Evolutionary conservation across 805 yeast genomes (phyloP), one percentile per base, ranked within the genome.

Genomic region (Kluyveromyces siamensis): DNA sequence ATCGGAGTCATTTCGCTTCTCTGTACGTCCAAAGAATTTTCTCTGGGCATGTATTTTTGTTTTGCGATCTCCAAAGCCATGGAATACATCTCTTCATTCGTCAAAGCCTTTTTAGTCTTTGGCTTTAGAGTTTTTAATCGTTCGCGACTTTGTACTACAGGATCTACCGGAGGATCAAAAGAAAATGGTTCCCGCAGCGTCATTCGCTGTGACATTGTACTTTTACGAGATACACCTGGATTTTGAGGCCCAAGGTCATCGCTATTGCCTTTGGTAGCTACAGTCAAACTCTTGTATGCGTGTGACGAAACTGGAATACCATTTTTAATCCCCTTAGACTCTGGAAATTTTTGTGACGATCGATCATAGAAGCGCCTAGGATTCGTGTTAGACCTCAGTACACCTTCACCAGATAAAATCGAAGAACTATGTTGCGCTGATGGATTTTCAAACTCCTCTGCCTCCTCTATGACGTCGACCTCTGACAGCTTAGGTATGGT

Each of bases 41-140:
- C 30, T 49, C 30, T 39, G 17, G 42, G 41, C 14, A 40, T 48
- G 30, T 54, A 56, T 51, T 70, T 77, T 50, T 70, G 71, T 62
- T 74, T 68, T 0, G 88, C 86, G 21, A 77, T 75, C 52, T 75
- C 74, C 56, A 76, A 67, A 0, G 87, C 87, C 51, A 69, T 66
- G 8, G 71, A 73, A 56, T 81, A 81, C 72, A 81, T 69, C 52
- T 80, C 81, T 25, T 73, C 78, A 21, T 62, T 61, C 3, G 62
- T 56, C 16, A 60, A 38, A 8, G 49, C 45, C 44, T 50, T 42
- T 33, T 48, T 44, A 3, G 50, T 51, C 21, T 36, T 48, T 17
- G 9, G 40, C 19, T 18, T 25, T 25, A 37, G 27, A 2, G 40
- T 38, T 19, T 41, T 41, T 47, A 27, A 17, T 27, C 6, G 2